Conservation (phyloP, 768 basidiomycete genomes). For the Neoboletus brunneissimus region DNA sequence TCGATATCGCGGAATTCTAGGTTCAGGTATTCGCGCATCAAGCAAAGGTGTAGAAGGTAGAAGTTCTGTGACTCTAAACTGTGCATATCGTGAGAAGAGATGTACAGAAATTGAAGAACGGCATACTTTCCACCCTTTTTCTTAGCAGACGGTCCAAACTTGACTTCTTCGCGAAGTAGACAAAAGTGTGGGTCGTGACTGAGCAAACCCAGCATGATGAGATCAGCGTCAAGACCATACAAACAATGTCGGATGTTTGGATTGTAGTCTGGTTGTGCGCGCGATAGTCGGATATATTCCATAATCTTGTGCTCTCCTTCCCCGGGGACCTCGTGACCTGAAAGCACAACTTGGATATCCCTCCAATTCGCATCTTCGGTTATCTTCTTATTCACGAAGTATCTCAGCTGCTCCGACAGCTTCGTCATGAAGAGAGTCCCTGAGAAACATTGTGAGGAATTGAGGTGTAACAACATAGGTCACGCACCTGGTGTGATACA, state of each 20-base stretch:
- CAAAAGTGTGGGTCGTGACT: slow-evolving; percentile 99
- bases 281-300: slow-evolving; percentile 94
- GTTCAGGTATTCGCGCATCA: slow-evolving; percentile 96
- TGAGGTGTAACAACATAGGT: background rate
- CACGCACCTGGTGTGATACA: slow-evolving; percentile 93
- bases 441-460: slow-evolving; percentile 25
- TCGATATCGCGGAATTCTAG: slow-evolving; percentile 84
- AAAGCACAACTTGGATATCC: slow-evolving; percentile 86
- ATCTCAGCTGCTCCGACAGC: slow-evolving; percentile 87
- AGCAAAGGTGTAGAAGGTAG: slow-evolving; percentile 89
- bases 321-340: slow-evolving; percentile 97
- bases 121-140: slow-evolving; percentile 64
- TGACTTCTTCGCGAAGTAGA: slow-evolving; percentile 94
- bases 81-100: slow-evolving; percentile 10
- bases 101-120: background rate
- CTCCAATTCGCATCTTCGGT: slow-evolving; percentile 96
- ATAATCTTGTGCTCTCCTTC: slow-evolving; percentile 99
- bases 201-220: slow-evolving; percentile 96
- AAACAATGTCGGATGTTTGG: slow-evolving; percentile 97
- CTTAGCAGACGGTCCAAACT: slow-evolving; percentile 81
- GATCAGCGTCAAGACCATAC: slow-evolving; percentile 96
- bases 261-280: slow-evolving; percentile 94
- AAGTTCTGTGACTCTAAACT: slow-evolving; percentile 82
- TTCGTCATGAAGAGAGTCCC: slow-evolving; percentile 95
- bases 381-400: slow-evolving; percentile 98